These are phyloP conservation scores for Spathaspora hagerdaliae DNA, from an alignment of 805 yeast species.

Conservation along the genomic window DNA sequence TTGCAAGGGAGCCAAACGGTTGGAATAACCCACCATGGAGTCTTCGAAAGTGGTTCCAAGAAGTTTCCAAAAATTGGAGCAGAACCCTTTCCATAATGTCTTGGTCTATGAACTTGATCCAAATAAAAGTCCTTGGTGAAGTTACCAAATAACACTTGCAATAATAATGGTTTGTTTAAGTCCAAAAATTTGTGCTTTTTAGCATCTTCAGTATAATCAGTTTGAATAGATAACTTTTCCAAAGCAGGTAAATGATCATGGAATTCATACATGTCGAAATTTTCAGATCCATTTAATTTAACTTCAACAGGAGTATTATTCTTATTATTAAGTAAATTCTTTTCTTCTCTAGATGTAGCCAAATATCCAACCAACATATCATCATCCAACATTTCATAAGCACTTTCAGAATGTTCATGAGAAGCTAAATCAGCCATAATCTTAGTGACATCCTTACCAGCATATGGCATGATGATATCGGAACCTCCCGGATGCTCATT, in stretches of 20 bases:
- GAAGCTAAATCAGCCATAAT: conserved; percentile 68
- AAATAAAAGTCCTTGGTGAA: conserved; percentile 87
- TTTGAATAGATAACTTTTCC: conserved; percentile 68
- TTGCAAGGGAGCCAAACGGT: conserved; percentile 82
- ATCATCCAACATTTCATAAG: conserved; percentile 83
- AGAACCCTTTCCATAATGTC: conserved; percentile 96
- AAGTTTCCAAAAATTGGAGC: conserved; percentile 95
- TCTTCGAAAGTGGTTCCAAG: conserved; percentile 83
- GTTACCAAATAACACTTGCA: conserved; percentile 72
- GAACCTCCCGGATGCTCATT: conserved; percentile 73
- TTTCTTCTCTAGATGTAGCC: conserved; percentile 77
- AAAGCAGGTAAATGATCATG: conserved; percentile 68
- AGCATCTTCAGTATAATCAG: conserved; percentile 71
- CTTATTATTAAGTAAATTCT: conserved; percentile 60
- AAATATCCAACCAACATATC: conserved; percentile 75
- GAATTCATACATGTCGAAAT: conserved; percentile 36
- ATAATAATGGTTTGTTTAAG: conserved; percentile 71
- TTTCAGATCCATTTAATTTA: conserved; percentile 22
- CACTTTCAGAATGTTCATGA: conserved; percentile 80
- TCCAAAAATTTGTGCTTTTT: conserved; percentile 83
- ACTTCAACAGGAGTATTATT: conserved; percentile 59
- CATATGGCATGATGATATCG: conserved; percentile 53
- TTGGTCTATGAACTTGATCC: conserved; percentile 95
- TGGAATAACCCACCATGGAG: conserved; percentile 96
- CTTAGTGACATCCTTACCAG: conserved; percentile 63